These are phyloP conservation scores for Astragalus membranaceus DNA, from an alignment of 306 rosid species.

Conservation along the genomic window DNA sequence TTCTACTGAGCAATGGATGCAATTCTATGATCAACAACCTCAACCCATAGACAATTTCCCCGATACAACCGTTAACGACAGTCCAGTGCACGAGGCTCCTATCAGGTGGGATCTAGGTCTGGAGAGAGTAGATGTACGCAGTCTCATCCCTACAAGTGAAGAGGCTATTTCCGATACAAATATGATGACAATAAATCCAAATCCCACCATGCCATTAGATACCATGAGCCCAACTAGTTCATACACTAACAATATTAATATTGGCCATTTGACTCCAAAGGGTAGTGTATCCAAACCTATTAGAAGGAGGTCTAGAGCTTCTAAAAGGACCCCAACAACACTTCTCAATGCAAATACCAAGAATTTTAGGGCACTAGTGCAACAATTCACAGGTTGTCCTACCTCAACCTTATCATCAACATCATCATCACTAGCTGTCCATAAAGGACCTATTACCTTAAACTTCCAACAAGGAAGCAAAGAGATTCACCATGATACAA, in stretches of 20 bases:
- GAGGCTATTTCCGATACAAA: background rate
- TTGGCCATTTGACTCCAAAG: slow-evolving; percentile 27
- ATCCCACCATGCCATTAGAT: slow-evolving; percentile 4
- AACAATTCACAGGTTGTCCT: slow-evolving; percentile 77
- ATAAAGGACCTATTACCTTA: slow-evolving; percentile 65
- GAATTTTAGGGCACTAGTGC: slow-evolving; percentile 73
- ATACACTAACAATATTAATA: background rate
- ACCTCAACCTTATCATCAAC: slow-evolving; percentile 22
- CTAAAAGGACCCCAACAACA: slow-evolving; percentile 62
- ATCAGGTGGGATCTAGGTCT: background rate
- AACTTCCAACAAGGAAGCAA: slow-evolving; percentile 45
- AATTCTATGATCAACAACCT: slow-evolving; percentile 39
- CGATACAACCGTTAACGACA: background rate
- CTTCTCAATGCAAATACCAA: slow-evolving; percentile 61
- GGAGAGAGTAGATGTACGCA: background rate
- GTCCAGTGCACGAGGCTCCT: background rate
- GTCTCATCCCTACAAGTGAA: background rate
- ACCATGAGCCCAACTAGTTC: slow-evolving; percentile 15
- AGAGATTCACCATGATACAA: slow-evolving; percentile 15
- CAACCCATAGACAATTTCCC: background rate
- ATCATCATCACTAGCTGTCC: slow-evolving; percentile 33
- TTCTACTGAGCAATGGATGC: slow-evolving; percentile 34
- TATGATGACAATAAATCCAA: no score
- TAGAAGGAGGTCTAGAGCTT: slow-evolving; percentile 55
- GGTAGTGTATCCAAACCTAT: slow-evolving; percentile 35